These are phyloP conservation scores for Neurospora pannonica DNA, from an alignment of 495 filamentous ascomycete genomes.

Conservation along the genomic window DNA sequence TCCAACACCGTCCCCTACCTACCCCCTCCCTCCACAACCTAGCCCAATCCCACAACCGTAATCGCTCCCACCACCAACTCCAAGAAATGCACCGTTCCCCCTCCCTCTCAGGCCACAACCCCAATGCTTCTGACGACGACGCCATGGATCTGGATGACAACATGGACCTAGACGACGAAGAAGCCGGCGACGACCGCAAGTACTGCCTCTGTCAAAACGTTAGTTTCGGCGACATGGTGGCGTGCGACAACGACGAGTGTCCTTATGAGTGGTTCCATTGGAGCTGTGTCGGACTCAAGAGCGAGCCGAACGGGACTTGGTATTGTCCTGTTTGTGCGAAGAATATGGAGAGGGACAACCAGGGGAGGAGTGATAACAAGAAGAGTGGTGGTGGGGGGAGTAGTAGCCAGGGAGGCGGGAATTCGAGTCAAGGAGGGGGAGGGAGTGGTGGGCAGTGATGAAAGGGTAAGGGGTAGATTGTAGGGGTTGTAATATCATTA, in stretches of 20 bases:
- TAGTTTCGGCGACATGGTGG: constrained; percentile 96
- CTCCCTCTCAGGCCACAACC: neutral
- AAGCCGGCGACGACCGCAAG: constrained; percentile 76
- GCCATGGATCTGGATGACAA: constrained; percentile 34
- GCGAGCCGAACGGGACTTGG: constrained; percentile 86
- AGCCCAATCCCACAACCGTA: neutral
- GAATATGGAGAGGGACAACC: constrained; percentile 34
- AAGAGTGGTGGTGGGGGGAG: neutral
- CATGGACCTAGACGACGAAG: constrained; percentile 71
- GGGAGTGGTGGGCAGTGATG: neutral
- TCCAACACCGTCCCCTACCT: neutral
- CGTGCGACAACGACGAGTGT: constrained; percentile 89
- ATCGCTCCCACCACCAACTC: neutral
- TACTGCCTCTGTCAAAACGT: constrained; percentile 92
- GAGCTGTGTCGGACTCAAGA: constrained; percentile 82
- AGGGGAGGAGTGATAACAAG: neutral
- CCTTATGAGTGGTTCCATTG: constrained; percentile 98
- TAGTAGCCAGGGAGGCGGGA: neutral
- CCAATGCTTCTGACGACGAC: neutral
- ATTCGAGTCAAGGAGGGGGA: neutral
- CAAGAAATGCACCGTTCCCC: neutral
- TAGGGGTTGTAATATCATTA: neutral
- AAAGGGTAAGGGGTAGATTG: too few species aligned
- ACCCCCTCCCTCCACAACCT: neutral
- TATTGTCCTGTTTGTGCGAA: constrained; percentile 76